phyloP scores from a whole-genome alignment of 345 rosid genomes.

The Linum usitatissimum region DNA sequence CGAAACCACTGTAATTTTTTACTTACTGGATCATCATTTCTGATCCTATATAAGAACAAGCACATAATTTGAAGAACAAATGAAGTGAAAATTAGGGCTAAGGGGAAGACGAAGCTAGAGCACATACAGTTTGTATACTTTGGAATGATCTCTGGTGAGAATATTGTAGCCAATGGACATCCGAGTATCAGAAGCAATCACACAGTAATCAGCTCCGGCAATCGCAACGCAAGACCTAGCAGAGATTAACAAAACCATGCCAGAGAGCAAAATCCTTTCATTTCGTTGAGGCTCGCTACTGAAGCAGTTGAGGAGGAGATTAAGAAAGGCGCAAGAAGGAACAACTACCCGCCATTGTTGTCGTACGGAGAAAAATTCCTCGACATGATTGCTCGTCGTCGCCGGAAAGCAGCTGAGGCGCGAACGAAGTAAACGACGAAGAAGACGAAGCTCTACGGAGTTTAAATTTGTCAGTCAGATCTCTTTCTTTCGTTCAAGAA shows the following conservation, averaged over 20 bases:
- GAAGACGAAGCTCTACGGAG: neutral
- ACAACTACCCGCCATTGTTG: slow-evolving; percentile 89
- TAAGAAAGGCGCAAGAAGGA: neutral
- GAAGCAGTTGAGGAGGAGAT: neutral
- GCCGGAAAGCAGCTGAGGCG: neutral
- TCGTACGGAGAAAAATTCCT: slow-evolving; percentile 74
- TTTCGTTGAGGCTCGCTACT: neutral
- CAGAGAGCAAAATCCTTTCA: neutral
- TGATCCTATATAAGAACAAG: neutral
- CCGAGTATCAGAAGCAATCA: slow-evolving; percentile 91
- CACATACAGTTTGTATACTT: slow-evolving; percentile 63
- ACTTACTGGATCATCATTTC: neutral
- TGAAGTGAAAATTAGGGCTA: neutral
- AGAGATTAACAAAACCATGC: neutral
- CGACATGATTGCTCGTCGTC: slow-evolving; percentile 69
- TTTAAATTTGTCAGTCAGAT: slow-evolving; percentile 3
- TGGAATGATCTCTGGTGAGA: slow-evolving; percentile 84
- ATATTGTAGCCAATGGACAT: slow-evolving; percentile 91
- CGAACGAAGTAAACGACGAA: slow-evolving; percentile 4
- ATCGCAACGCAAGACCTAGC: slow-evolving; percentile 81
- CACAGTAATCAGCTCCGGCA: slow-evolving; percentile 93
- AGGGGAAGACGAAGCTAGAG: neutral
- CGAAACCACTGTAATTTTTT: neutral
- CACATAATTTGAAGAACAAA: neutral
- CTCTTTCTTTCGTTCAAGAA: slow-evolving; percentile 31